phyloP scores from a whole-genome alignment of 306 rosid genomes.

The Rosa chinensis region DNA sequence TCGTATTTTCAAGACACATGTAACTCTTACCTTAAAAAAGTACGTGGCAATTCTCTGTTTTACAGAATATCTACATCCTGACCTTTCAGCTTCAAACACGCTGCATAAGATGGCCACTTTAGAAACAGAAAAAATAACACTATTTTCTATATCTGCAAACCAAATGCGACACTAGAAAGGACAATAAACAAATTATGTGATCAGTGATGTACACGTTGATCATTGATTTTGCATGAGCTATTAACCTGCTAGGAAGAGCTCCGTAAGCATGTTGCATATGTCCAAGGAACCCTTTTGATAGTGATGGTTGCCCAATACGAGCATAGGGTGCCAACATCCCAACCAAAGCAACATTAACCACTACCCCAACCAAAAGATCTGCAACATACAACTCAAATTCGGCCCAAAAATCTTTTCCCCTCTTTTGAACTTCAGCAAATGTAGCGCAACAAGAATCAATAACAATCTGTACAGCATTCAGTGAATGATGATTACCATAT shows the following conservation, averaged over 20 bases:
- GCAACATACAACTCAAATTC: constrained; percentile 55
- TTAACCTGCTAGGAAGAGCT: constrained; percentile 53
- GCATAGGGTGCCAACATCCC: constrained; percentile 53
- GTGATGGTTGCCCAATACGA: constrained; percentile 46
- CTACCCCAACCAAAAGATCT: constrained; percentile 51
- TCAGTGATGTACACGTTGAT: neutral
- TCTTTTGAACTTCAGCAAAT: constrained; percentile 52
- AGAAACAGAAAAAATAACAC: neutral
- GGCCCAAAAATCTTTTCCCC: constrained; percentile 58
- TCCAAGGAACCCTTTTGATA: constrained; percentile 44
- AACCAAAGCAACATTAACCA: constrained; percentile 50
- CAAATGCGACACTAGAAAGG: neutral
- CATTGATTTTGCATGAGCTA: constrained; percentile 5
- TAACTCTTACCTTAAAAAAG: constrained; percentile 40
- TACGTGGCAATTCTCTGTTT: constrained; percentile 44
- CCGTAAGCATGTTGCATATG: constrained; percentile 37
- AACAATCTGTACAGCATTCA: constrained; percentile 56
- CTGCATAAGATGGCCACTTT: constrained; percentile 28
- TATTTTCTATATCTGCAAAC: neutral
- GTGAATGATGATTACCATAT: constrained; percentile 13
- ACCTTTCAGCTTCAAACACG: constrained; percentile 55
- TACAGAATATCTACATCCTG: constrained; percentile 43
- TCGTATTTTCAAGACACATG: neutral
- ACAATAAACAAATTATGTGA: neutral
- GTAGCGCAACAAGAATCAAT: constrained; percentile 76